Evolutionary conservation across 352 stramenopile species (phyloP).

Genomic region (Thalassiosira livingstoniorum): DNA sequence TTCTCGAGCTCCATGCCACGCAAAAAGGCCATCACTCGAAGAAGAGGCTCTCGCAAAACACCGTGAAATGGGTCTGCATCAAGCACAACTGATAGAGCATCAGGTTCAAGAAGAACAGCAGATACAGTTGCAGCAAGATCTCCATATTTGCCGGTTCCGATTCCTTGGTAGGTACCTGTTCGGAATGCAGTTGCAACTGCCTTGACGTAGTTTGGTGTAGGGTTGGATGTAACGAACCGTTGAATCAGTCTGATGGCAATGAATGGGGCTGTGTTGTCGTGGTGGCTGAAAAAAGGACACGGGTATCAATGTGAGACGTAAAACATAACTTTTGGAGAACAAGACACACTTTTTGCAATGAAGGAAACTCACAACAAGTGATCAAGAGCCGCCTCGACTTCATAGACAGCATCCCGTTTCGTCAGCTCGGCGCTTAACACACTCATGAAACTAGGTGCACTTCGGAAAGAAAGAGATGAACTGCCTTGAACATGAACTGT

Average conservation of each 20-base stretch:
- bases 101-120: conserved; percentile 43
- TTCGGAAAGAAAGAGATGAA: conserved; percentile 28
- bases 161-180: conserved; percentile 34
- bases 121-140: conserved; percentile 61
- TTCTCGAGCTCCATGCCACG: conserved; percentile 60
- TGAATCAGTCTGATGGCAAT: conserved; percentile 75
- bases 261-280: conserved; percentile 80
- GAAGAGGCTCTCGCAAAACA: conserved; percentile 59
- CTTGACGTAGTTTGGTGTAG: conserved; percentile 69
- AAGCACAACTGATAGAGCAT: conserved; percentile 25
- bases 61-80: conserved; percentile 65
- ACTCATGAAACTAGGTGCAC: conserved; percentile 72
- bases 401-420: conserved; percentile 62
- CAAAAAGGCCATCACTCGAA: conserved; percentile 62
- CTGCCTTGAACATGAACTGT: conserved; percentile 53
- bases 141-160: conserved; percentile 64
- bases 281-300: no score
- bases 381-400: conserved; percentile 73
- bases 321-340: no score
- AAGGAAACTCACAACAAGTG: no score
- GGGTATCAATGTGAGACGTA: no score
- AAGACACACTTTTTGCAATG: no score
- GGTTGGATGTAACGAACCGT: conserved; percentile 74
- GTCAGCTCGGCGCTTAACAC: conserved; percentile 48
- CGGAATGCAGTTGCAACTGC: conserved; percentile 51